A percentile compares a stretch with the other conserved stretches of the same genome.
phyloP scores from a whole-genome alignment of 495 filamentous ascomycete species.

The Penicillium atrosanguineum region DNA sequence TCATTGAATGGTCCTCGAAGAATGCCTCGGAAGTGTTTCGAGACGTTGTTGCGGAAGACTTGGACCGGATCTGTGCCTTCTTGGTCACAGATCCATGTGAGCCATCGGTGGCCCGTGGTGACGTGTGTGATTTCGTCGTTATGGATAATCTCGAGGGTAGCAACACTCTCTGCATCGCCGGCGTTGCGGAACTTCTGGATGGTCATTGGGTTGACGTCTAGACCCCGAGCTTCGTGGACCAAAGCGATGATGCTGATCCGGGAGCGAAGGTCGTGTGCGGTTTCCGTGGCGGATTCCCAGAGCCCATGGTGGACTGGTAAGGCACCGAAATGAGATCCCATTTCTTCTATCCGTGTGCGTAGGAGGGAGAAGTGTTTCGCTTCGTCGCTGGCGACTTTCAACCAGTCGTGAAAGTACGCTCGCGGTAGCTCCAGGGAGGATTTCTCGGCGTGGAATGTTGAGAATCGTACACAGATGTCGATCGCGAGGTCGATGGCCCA shows the following conservation, averaged over 20 bases:
- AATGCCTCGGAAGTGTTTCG: slow-evolving; percentile 45
- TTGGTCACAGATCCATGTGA: slow-evolving; percentile 52
- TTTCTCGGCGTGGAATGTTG: slow-evolving; percentile 42
- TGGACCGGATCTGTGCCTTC: slow-evolving; percentile 50
- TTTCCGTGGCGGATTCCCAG: slow-evolving; percentile 47
- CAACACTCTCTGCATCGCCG: slow-evolving; percentile 43
- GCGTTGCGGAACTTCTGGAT: slow-evolving; percentile 53
- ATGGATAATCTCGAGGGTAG: slow-evolving; percentile 46
- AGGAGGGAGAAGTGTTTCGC: slow-evolving; percentile 55
- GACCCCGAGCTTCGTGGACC: slow-evolving; percentile 51
- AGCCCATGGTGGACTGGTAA: slow-evolving; percentile 51
- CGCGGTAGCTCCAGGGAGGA: slow-evolving; percentile 37
- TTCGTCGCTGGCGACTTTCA: slow-evolving; percentile 54
- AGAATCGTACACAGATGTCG: slow-evolving; percentile 52
- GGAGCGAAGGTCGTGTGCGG: slow-evolving; percentile 48
- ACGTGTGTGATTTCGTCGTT: slow-evolving; percentile 56
- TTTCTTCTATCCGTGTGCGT: slow-evolving; percentile 47
- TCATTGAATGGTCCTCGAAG: slow-evolving; percentile 51
- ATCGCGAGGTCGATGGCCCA: slow-evolving; percentile 57
- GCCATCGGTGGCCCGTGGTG: slow-evolving; percentile 53
- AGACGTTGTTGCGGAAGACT: slow-evolving; percentile 49
- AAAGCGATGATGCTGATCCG: slow-evolving; percentile 52
- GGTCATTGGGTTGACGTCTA: slow-evolving; percentile 54
- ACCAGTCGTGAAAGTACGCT: slow-evolving; percentile 53
- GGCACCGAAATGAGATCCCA: slow-evolving; percentile 49